A percentile compares a stretch with the other conserved stretches of the same genome.
These are phyloP conservation scores for Silene uniflora DNA, from an alignment of 148 eudicot genomes.

Conservation along the genomic window DNA sequence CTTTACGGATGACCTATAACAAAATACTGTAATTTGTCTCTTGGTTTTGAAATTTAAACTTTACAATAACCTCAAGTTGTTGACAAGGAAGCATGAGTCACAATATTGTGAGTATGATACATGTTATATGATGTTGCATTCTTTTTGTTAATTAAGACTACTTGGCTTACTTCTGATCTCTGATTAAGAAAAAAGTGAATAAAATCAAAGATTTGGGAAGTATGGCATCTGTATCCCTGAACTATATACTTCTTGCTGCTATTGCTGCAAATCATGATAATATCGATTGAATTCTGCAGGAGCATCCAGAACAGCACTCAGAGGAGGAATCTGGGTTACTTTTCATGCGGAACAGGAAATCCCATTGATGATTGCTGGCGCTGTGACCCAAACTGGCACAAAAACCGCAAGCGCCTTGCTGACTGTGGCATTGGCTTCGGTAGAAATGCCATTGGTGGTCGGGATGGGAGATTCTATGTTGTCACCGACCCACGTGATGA, in stretches of 20 bases:
- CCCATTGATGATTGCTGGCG: slow-evolving; percentile 96
- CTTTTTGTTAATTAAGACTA: too few relatives aligned
- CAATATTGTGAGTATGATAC: background rate
- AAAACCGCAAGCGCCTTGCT: slow-evolving; percentile 71
- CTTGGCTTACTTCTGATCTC: too few relatives aligned
- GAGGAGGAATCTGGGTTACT: slow-evolving; percentile 72
- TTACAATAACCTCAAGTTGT: too few relatives aligned
- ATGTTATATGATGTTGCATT: too few relatives aligned
- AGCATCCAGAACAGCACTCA: slow-evolving; percentile 71
- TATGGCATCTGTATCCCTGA: background rate
- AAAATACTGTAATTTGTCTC: too few relatives aligned
- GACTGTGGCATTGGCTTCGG: slow-evolving; percentile 87
- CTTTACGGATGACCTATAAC: too few relatives aligned
- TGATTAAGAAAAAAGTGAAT: too few relatives aligned
- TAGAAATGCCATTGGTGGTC: slow-evolving; percentile 80
- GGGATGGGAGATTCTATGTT: slow-evolving; percentile 69
- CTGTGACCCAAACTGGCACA: slow-evolving; percentile 69
- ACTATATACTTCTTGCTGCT: too few relatives aligned
- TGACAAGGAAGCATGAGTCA: too few relatives aligned
- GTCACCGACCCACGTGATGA: slow-evolving; percentile 67
- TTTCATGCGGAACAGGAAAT: slow-evolving; percentile 83
- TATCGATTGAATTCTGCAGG: slow-evolving; percentile 34
- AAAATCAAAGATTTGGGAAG: too few relatives aligned
- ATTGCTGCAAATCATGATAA: background rate
- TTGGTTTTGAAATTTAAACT: too few relatives aligned